phyloP scores from a whole-genome alignment of 768 basidiomycete species.

The Paxillus rubicundulus region DNA sequence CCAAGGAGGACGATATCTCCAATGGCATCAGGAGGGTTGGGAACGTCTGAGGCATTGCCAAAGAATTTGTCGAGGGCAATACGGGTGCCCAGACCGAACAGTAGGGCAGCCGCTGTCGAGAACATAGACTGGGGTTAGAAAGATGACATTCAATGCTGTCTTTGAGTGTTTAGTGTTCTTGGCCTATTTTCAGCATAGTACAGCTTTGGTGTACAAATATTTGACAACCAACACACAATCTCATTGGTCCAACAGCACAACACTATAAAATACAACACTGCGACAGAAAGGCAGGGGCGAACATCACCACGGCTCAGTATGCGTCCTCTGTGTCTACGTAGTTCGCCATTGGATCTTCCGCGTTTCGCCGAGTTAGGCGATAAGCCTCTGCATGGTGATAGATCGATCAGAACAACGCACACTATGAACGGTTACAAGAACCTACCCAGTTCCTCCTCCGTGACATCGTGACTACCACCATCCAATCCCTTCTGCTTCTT shows the following conservation, averaged over 20 bases:
- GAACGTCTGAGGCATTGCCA: slow-evolving; percentile 37
- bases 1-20: slow-evolving; percentile 66
- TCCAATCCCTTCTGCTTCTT: slow-evolving; percentile 59
- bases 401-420: slow-evolving; percentile 8
- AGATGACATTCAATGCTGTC: slow-evolving; percentile 12
- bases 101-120: slow-evolving; percentile 62
- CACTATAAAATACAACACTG: neutral
- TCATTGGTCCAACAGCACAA: neutral
- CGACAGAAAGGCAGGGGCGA: neutral
- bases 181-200: slow-evolving; percentile 20
- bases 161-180: slow-evolving; percentile 11
- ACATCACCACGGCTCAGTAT: slow-evolving; percentile 8
- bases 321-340: slow-evolving; percentile 63
- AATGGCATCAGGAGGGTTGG: slow-evolving; percentile 34
- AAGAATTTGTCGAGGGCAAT: slow-evolving; percentile 61
- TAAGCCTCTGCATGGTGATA: slow-evolving; percentile 72
- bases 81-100: slow-evolving; percentile 73
- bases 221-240: neutral
- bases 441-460: slow-evolving; percentile 84
- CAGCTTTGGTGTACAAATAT: slow-evolving; percentile 3
- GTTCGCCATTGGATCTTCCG: slow-evolving; percentile 92
- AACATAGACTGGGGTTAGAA: slow-evolving; percentile 37
- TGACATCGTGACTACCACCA: slow-evolving; percentile 70
- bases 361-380: slow-evolving; percentile 65
- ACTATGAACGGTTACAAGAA: slow-evolving; percentile 10